Evolutionary conservation across 257 asterid species (phyloP).

Genomic region (Verbena officinalis): DNA sequence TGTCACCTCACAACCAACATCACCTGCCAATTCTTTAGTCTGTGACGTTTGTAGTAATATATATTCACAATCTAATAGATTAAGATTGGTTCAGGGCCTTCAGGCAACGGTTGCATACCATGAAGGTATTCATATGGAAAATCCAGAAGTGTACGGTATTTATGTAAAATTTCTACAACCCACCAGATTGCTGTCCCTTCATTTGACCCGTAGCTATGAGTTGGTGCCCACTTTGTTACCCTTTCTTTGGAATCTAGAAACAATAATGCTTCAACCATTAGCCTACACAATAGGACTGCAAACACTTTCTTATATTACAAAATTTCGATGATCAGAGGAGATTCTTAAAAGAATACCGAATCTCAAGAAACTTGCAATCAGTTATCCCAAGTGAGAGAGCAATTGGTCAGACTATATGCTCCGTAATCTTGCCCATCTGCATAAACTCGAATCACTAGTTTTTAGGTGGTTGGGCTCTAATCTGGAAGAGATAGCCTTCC

Average conservation of each 20-base stretch:
- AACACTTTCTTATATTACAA: background rate
- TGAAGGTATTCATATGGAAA: no score
- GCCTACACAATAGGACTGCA: background rate
- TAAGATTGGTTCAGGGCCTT: no score
- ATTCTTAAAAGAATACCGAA: slow-evolving; percentile 24
- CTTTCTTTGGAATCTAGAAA: slow-evolving; percentile 26
- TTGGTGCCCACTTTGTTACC: no score
- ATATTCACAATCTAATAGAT: no score
- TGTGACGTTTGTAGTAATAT: no score
- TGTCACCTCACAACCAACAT: no score
- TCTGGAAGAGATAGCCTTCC: background rate
- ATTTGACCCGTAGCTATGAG: no score
- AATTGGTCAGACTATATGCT: background rate
- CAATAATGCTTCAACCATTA: background rate
- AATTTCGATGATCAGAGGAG: slow-evolving; percentile 12
- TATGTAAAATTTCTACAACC: no score
- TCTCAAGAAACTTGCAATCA: slow-evolving; percentile 17
- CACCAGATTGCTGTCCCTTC: background rate
- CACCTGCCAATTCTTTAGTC: no score
- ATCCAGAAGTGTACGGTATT: no score
- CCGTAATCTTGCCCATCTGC: slow-evolving; percentile 21
- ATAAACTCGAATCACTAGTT: slow-evolving; percentile 15
- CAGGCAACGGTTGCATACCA: no score
- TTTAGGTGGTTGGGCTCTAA: background rate
- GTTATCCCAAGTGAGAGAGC: background rate